These are phyloP conservation scores for Cytospora schulzeri DNA, from an alignment of 2,329 filamentous ascomycete species.

Conservation along the genomic window DNA sequence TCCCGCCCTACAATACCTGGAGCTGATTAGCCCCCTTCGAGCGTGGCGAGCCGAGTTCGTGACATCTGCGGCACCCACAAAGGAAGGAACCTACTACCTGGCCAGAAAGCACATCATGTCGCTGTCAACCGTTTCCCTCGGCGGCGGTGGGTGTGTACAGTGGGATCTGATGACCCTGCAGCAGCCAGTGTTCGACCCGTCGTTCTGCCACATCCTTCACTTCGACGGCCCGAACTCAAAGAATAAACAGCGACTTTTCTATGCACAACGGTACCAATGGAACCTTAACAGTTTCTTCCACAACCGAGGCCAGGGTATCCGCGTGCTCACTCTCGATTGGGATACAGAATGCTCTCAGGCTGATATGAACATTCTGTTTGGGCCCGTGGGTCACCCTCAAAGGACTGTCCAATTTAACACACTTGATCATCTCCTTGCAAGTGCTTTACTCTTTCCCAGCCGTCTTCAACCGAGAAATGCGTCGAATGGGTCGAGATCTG, in stretches of 20 bases:
- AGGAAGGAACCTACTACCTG: too few relatives aligned
- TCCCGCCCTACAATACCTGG: not conserved
- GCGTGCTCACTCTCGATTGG: slow-evolving; percentile 7
- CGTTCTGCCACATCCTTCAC: not conserved
- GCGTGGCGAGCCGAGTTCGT: slow-evolving; percentile 4
- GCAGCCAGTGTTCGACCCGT: not conserved
- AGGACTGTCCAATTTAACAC: not conserved
- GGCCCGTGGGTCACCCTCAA: not conserved
- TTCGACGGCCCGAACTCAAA: not conserved
- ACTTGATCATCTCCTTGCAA: slow-evolving; percentile 11
- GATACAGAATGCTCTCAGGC: not conserved
- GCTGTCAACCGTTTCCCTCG: not conserved
- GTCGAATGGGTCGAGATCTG: not conserved
- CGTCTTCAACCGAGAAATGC: not conserved
- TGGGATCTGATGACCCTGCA: slow-evolving; percentile 12
- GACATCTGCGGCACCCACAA: not conserved
- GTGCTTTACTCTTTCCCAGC: not conserved
- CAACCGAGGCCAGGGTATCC: not conserved
- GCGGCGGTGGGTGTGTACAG: not conserved
- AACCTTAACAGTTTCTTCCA: slow-evolving; percentile 7
- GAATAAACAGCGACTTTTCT: not conserved
- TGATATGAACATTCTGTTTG: not conserved
- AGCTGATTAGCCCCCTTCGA: not conserved
- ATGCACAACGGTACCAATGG: not conserved
- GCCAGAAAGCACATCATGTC: slow-evolving; percentile 5